These are phyloP conservation scores for Clonostachys byssicola DNA, from an alignment of 2,329 filamentous ascomycete genomes.

Conservation along the genomic window DNA sequence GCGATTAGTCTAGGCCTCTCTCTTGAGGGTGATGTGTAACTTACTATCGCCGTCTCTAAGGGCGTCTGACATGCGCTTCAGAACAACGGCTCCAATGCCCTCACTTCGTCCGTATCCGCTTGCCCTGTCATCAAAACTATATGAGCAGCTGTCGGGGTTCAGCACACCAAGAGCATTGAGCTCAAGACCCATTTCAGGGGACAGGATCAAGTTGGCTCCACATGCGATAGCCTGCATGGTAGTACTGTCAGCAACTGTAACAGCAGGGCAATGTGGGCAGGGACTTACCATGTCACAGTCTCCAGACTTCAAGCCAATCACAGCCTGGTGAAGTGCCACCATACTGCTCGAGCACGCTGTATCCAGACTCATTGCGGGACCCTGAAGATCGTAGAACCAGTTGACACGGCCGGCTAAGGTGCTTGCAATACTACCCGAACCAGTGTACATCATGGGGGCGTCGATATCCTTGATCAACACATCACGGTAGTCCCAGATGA, in stretches of 20 bases:
- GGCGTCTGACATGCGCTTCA: conserved; percentile 45
- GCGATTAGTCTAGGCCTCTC: conserved; percentile 53
- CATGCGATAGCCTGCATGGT: conserved; percentile 9
- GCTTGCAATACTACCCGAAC: conserved; percentile 14
- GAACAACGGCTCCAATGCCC: conserved; percentile 40
- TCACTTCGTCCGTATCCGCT: conserved; percentile 22
- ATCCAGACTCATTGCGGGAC: conserved; percentile 44
- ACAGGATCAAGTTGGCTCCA: conserved; percentile 10
- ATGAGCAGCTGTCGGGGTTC: conserved; percentile 5
- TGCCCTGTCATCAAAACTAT: conserved; percentile 1
- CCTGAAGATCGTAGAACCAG: conserved; percentile 47
- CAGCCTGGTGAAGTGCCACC: conserved; percentile 41
- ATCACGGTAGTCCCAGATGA: conserved; percentile 14
- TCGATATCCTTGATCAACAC: not conserved
- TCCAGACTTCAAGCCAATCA: conserved; percentile 36
- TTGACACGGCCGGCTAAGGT: conserved; percentile 48
- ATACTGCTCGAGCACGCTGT: conserved; percentile 45
- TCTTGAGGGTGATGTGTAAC: conserved; percentile 35
- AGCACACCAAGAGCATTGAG: conserved; percentile 7
- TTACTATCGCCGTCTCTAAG: conserved; percentile 32
- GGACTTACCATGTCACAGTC: not conserved
- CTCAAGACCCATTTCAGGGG: conserved; percentile 6
- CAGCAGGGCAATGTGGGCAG: not conserved
- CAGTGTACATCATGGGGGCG: conserved; percentile 9
- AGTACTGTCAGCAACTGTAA: too few relatives aligned